Evolutionary conservation across 73 alveolate species (phyloP), one percentile per base, ranked within the genome.

Genomic region (Paramecium caudatum): DNA sequence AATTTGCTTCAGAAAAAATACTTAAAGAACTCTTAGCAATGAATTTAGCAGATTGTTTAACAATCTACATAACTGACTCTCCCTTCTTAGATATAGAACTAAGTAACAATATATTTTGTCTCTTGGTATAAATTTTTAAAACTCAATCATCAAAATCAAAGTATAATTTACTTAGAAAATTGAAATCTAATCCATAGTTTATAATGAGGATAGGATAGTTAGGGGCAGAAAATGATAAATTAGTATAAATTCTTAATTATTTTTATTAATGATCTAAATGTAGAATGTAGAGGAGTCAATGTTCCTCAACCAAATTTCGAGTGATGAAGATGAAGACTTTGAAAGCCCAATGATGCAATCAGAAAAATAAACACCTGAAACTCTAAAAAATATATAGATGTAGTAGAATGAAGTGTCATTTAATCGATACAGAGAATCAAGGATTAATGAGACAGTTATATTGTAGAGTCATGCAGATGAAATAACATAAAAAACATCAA

Each of bases 181-280:
- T n/a, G n/a, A n/a, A n/a, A n/a, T n/a, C n/a, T n/a, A n/a, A n/a
- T n/a, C n/a, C n/a, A n/a, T n/a, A n/a, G n/a, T n/a, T n/a, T n/a
- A n/a, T n/a, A n/a, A n/a, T n/a, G n/a, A n/a, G n/a, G n/a, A n/a
- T n/a, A n/a, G n/a, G n/a, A n/a, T n/a, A n/a, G n/a, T n/a, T n/a
- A n/a, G n/a, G n/a, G n/a, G n/a, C n/a, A n/a, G n/a, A n/a, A n/a
- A n/a, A n/a, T n/a, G n/a, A n/a, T n/a, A n/a, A n/a, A n/a, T n/a
- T n/a, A n/a, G n/a, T n/a, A n/a, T n/a, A n/a, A n/a, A n/a, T n/a
- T n/a, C n/a, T 7, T 55, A 55, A 55, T 55, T 10, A 55, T 27
- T 55, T 55, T 55, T 19, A 55, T 55, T 55, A 43, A 55, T 55
- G 80, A 55, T 55, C 80, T 55, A 55, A 55, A 55, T 55, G 80